Base-by-base conservation (phyloP, 345 rosid genomes). In the Leavenworthia alabamica region DNA sequence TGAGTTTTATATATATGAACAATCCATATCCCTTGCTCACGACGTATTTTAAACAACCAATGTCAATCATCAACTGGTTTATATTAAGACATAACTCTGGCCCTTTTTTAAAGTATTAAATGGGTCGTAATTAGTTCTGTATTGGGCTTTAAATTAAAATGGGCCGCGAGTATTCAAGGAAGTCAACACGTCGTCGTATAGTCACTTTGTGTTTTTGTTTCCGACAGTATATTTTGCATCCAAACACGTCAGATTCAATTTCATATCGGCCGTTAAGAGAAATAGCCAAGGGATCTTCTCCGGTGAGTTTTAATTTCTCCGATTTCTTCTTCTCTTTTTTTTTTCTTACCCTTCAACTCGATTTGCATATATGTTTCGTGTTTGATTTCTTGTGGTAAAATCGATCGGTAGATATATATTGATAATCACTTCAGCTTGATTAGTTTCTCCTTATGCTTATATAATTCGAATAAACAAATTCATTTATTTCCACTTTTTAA, bases 281-380 rank as follows among this genome's bases (percentile, higher is more conserved):
- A 32, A n/a, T 15, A 43, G 8, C 48, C 56, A 12, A 45, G 19
- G 36, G 44, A 54, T 37, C 8, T 20, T 66, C 52, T 24, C 52
- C 57, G 62, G 74, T 62, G 49, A 62, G 63, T 54, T 70, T 28
- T 5, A 0, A 7, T 61, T 13, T 11, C 28, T 45, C 35, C 0
- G 5, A 17, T 45, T 35, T 2, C 0, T 22, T 2, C 12, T 1
- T 12, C 1, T 20, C 7, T 7, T 13, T 14, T 6, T 27, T 3
- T 31, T 9, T 5, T 1, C n/a, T 15, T 37, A 14, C 10, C 12
- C 15, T 36, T 23, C 2, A 12, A 24, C 23, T 55, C 19, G 42
- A 39, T 67, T 27, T 56, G 11, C n/a, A 20, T 40, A 27, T 14
- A 36, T 27, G 40, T 46, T 55, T 46, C 49, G 16, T 17, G 4